phyloP scores from a whole-genome alignment of 2,329 filamentous ascomycete genomes.

The Diaporthe sp. region DNA sequence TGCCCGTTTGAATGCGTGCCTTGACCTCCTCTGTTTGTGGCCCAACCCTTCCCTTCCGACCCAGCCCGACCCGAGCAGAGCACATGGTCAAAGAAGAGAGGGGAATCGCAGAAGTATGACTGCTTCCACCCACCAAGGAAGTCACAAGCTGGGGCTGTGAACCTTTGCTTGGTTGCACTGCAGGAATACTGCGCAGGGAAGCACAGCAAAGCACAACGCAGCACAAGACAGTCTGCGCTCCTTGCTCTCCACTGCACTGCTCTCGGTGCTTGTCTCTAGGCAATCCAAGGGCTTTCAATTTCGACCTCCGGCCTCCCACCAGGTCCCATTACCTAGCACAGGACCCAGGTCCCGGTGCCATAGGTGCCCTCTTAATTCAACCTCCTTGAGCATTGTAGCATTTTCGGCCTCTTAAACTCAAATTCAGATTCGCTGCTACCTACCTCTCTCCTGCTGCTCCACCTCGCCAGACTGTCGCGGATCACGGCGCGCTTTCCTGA shows the following conservation, averaged over 20 bases:
- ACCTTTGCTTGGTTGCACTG: conserved; percentile 6
- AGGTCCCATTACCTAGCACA: background rate
- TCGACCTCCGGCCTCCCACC: background rate
- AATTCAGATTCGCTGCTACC: background rate
- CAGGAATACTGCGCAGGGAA: conserved; percentile 4
- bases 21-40: conserved; percentile 15
- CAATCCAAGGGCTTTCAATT: background rate
- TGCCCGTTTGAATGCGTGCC: conserved; percentile 5
- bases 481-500: conserved; percentile 2
- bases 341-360: background rate
- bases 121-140: conserved; percentile 5
- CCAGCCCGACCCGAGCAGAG: background rate
- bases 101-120: background rate
- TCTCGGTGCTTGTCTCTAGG: background rate
- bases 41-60: background rate
- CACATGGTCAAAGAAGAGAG: conserved; percentile 24
- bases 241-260: background rate
- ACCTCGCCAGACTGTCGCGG: background rate
- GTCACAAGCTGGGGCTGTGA: conserved; percentile 18
- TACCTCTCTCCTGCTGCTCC: background rate
- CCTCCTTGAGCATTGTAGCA: background rate
- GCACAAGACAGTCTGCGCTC: background rate
- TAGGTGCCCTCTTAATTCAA: background rate
- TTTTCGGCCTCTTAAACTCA: background rate
- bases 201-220: background rate